Evolutionary conservation across 768 basidiomycete species (phyloP), one percentile per base, ranked within the genome.

Genomic region (Trametes punicea): DNA sequence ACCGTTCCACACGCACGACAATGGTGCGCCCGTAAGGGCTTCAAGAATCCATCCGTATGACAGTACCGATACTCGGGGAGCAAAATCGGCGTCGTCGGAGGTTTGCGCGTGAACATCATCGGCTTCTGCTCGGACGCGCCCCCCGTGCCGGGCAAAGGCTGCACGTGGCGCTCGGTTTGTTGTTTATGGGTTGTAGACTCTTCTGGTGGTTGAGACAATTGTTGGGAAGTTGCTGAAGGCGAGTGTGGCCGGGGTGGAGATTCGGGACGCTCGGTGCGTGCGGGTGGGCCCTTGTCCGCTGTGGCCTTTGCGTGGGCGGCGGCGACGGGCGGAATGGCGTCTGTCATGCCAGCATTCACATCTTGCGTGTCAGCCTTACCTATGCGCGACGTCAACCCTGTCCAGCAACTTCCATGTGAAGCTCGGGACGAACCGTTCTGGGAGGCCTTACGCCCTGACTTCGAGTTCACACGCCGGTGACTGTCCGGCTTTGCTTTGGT

Each of bases 1-100:
- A 90, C 89, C 10, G 83, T 90, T n/a, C 88, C 91, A 73, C 92
- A 94, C 36, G 74, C 73, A 30, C 88, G 76, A 69, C 91, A 94
- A 67, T 94, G 91, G 69, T 93, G 91, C 9, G 88, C 71, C 38
- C 90, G 70, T 56, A 81, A 78, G 0, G 91, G 91, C 67, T 91
- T 93, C 49, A 88, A 70, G 39, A 91, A 75, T 23, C 71, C 75
- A 57, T 90, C 89, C 8, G 67, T 70, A 3, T 61, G 58, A 66
- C 90, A 93, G 67, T 88, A 92, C 39, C 90, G 75, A 65, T 84
- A 75, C 51, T 82, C 81, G 16, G 86, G 84, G 3, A 76, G 69
- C 29, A 92, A 72, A 2, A 84, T 70, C 1, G 81, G 77, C 10
- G 73, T 72, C 10, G 65, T 64, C 4, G 75, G 69, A 1, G 77